Percentiles rank a stretch among this genome's conserved stretches.
Conservation (phyloP, 1,139 yeast genomes). For the Geotrichum aggregatum region DNA sequence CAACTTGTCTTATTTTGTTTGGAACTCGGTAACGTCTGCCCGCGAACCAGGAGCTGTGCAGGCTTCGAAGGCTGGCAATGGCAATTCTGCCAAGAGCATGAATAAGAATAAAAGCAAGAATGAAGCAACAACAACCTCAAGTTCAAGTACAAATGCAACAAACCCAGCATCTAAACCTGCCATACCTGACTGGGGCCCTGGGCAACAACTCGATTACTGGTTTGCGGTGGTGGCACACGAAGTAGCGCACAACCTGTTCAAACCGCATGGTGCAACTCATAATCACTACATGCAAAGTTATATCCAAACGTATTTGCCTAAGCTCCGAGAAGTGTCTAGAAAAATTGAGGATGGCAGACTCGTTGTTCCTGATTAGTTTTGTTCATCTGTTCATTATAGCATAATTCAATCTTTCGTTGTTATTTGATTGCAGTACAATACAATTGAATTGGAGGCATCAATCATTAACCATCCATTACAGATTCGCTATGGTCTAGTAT, state of each 20-base stretch:
- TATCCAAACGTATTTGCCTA: conserved; percentile 12
- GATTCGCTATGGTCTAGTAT: no score
- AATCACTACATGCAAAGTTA: conserved; percentile 32
- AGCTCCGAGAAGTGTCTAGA: not conserved
- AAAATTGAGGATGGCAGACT: not conserved
- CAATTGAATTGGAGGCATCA: no score
- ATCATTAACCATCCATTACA: no score
- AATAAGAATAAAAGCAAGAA: no score
- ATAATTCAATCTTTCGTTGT: no score
- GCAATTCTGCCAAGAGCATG: no score
- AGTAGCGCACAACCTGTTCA: conserved; percentile 41
- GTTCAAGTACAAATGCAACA: no score
- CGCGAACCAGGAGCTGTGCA: conserved; percentile 8
- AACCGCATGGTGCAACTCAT: conserved; percentile 40
- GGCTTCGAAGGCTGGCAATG: not conserved
- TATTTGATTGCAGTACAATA: no score
- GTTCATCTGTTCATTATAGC: no score
- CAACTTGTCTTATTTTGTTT: conserved; percentile 35
- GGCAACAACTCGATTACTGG: conserved; percentile 38
- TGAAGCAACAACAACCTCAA: no score
- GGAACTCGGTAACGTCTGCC: conserved; percentile 22
- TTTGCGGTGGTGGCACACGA: conserved; percentile 43
- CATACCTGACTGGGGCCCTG: conserved; percentile 24
- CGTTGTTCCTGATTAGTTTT: not conserved
- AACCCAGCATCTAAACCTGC: no score